phyloP scores from a whole-genome alignment of 2,329 filamentous ascomycete genomes.

The Fusarium sp. region DNA sequence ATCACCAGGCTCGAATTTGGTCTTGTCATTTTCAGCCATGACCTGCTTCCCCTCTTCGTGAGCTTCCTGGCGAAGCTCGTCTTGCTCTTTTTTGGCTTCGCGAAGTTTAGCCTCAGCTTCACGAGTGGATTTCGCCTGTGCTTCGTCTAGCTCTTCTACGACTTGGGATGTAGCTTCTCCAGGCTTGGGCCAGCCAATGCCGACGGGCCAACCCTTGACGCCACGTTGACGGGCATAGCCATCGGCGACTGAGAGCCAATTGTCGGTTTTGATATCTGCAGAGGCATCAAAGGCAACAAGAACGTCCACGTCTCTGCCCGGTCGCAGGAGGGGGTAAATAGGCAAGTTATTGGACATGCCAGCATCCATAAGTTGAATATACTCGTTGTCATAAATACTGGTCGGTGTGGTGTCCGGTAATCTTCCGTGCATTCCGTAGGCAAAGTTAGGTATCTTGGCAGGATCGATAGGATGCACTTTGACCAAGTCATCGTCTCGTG shows the following conservation, averaged over 20 bases:
- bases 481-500: slow-evolving; percentile 82
- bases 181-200: slow-evolving; percentile 87
- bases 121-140: slow-evolving; percentile 67
- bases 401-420: slow-evolving; percentile 82
- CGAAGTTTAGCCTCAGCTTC: slow-evolving; percentile 72
- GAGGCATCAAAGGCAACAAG: slow-evolving; percentile 94
- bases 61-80: slow-evolving; percentile 42
- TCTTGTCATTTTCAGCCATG: slow-evolving; percentile 44
- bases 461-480: slow-evolving; percentile 97
- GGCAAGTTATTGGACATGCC: slow-evolving; percentile 99
- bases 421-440: slow-evolving; percentile 79
- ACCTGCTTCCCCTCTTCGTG: slow-evolving; percentile 36
- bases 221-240: slow-evolving; percentile 91
- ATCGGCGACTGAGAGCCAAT: slow-evolving; percentile 94
- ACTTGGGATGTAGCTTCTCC: slow-evolving; percentile 68
- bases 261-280: slow-evolving; percentile 91
- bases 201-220: slow-evolving; percentile 93
- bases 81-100: slow-evolving; percentile 64
- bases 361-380: slow-evolving; percentile 91
- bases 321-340: slow-evolving; percentile 91
- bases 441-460: slow-evolving; percentile 89
- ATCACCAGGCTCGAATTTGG: slow-evolving; percentile 54
- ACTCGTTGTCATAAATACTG: slow-evolving; percentile 74
- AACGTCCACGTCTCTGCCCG: slow-evolving; percentile 88
- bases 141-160: slow-evolving; percentile 70